These are phyloP conservation scores for Sutorius eximius DNA, from an alignment of 1,284 basidiomycete species.

Conservation along the genomic window DNA sequence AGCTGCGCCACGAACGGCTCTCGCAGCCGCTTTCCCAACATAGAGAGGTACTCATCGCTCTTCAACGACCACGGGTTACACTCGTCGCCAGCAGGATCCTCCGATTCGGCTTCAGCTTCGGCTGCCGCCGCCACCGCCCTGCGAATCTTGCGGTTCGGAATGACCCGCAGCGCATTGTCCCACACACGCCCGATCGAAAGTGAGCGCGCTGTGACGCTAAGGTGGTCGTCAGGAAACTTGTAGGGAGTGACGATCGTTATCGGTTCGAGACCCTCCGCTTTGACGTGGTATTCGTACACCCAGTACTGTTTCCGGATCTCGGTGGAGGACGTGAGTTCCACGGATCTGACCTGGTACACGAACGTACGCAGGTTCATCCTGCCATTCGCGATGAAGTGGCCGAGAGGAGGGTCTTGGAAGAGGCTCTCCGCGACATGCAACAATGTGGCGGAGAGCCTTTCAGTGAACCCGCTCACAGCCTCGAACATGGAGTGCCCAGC, in stretches of 20 bases:
- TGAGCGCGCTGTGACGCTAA: background rate
- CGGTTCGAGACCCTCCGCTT: constrained; percentile 19
- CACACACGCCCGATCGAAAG: constrained; percentile 25
- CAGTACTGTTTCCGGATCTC: constrained; percentile 6
- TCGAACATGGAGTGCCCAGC: constrained; percentile 4
- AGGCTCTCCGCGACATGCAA: constrained; percentile 19
- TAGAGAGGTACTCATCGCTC: constrained; percentile 9
- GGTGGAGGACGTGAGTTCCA: constrained; percentile 5
- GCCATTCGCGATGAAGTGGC: constrained; percentile 33
- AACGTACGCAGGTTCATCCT: constrained; percentile 29
- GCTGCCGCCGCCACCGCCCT: background rate
- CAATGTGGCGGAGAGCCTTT: constrained; percentile 14
- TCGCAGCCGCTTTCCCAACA: constrained; percentile 14
- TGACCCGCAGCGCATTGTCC: constrained; percentile 20
- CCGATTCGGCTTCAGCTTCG: background rate
- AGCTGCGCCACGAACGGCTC: constrained; percentile 24
- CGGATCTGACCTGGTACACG: constrained; percentile 25
- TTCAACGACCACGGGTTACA: constrained; percentile 18
- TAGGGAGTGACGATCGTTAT: constrained; percentile 16
- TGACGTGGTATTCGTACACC: constrained; percentile 19
- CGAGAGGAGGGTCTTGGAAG: constrained; percentile 25
- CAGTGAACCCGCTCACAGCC: constrained; percentile 11
- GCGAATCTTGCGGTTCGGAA: constrained; percentile 3
- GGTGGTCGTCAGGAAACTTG: constrained; percentile 4
- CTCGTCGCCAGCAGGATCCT: constrained; percentile 2